A percentile compares a stretch with the other conserved stretches of the same genome.
These are phyloP conservation scores for Heimioporus sp. DNA, from an alignment of 768 basidiomycete genomes.

Conservation along the genomic window DNA sequence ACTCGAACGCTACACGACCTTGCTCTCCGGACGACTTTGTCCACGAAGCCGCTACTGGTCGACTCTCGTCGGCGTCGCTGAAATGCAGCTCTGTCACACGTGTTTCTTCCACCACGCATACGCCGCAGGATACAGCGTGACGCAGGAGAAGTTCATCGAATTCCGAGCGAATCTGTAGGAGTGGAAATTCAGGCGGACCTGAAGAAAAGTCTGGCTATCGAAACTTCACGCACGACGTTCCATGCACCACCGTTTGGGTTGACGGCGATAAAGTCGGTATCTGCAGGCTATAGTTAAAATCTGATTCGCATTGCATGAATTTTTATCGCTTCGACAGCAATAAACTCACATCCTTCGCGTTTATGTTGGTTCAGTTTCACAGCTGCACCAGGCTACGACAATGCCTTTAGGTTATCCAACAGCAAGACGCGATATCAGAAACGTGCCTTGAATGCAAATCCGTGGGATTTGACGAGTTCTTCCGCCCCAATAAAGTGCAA, in stretches of 20 bases:
- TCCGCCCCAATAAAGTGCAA: constrained; percentile 10
- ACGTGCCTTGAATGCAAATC: constrained; percentile 9
- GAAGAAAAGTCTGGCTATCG: not conserved
- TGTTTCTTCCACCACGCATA: not conserved
- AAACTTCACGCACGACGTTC: not conserved
- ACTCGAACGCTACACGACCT: constrained; percentile 4
- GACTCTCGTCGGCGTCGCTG: not conserved
- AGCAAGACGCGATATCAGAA: not conserved
- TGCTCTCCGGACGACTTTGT: not conserved
- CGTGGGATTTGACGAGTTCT: constrained; percentile 1
- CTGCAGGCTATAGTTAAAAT: not conserved
- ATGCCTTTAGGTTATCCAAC: not conserved
- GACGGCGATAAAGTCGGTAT: constrained; percentile 3
- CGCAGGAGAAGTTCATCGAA: constrained; percentile 2
- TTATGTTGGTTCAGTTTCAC: constrained; percentile 11
- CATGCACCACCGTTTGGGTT: constrained; percentile 1
- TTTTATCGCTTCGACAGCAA: no score
- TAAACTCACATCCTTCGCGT: constrained; percentile 9
- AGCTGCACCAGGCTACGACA: constrained; percentile 5
- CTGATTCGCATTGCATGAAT: no score
- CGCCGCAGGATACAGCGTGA: not conserved
- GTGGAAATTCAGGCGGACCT: no score
- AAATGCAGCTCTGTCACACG: constrained; percentile 5
- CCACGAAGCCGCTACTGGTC: not conserved
- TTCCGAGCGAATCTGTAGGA: constrained; percentile 1